A percentile compares a stretch with the other conserved stretches of the same genome.
phyloP scores from a whole-genome alignment of 495 filamentous ascomycete species.

The Aspergillus campestris region DNA sequence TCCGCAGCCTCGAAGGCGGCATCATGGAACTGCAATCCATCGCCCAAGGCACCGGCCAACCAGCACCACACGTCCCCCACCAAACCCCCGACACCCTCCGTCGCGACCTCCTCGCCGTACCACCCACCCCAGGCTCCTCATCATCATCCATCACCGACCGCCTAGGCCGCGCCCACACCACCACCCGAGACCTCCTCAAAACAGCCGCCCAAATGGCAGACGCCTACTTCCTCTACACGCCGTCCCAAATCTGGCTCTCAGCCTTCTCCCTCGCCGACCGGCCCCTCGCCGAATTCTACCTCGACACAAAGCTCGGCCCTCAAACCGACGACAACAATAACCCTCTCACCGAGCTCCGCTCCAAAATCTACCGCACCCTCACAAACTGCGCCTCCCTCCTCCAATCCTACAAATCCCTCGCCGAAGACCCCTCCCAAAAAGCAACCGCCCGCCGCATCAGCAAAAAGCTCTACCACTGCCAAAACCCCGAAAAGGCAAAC shows the following conservation, averaged over 20 bases:
- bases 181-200: constrained; percentile 65
- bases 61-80: constrained; percentile 26
- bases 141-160: constrained; percentile 30
- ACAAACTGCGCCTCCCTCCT: constrained; percentile 30
- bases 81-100: constrained; percentile 32
- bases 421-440: constrained; percentile 37
- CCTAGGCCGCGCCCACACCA: constrained; percentile 58
- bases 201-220: constrained; percentile 78
- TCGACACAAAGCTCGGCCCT: constrained; percentile 58
- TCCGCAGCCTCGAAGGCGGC: constrained; percentile 75
- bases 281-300: constrained; percentile 61
- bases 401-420: constrained; percentile 30
- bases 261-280: constrained; percentile 67
- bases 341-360: constrained; percentile 26
- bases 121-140: constrained; percentile 11
- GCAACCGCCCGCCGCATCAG: constrained; percentile 49
- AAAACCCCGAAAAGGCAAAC: constrained; percentile 56
- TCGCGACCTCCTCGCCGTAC: constrained; percentile 19
- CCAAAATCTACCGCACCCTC: constrained; percentile 36
- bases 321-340: constrained; percentile 14
- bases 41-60: constrained; percentile 40
- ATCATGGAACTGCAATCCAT: constrained; percentile 73
- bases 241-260: constrained; percentile 84
- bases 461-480: constrained; percentile 72
- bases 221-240: constrained; percentile 92